These are phyloP conservation scores for Macrotyloma uniflorum DNA, from an alignment of 306 rosid species.

Conservation along the genomic window DNA sequence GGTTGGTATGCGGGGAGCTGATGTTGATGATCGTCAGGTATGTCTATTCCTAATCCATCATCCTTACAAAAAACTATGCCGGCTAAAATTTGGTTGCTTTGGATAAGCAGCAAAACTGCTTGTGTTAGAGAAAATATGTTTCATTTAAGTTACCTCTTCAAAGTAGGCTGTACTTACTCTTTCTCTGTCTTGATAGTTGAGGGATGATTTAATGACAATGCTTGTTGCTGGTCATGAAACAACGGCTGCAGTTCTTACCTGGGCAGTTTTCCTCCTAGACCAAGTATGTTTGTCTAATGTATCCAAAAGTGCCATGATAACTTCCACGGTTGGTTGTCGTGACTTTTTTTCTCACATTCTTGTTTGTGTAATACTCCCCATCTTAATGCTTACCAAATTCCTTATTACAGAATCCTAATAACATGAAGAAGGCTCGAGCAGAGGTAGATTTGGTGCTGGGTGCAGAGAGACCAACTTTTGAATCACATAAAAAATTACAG, in stretches of 20 bases:
- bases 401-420: slow-evolving; percentile 69
- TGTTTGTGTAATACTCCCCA: slow-evolving; percentile 9
- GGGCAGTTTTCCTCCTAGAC: slow-evolving; percentile 92
- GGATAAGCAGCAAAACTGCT: too few relatives aligned
- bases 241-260: slow-evolving; percentile 96
- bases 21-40: too few relatives aligned
- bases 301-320: slow-evolving; percentile 9
- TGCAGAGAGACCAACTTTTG: slow-evolving; percentile 62
- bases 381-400: too few relatives aligned
- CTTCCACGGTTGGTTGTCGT: slow-evolving; percentile 23
- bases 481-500: slow-evolving; percentile 71
- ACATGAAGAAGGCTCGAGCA: slow-evolving; percentile 87
- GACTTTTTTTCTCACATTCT: slow-evolving; percentile 31
- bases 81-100: too few relatives aligned
- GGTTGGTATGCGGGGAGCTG: too few relatives aligned
- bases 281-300: slow-evolving; percentile 65
- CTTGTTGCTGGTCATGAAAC: slow-evolving; percentile 99
- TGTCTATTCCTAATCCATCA: too few relatives aligned
- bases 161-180: too few relatives aligned
- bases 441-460: slow-evolving; percentile 87
- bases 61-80: too few relatives aligned
- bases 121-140: too few relatives aligned
- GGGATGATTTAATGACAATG: slow-evolving; percentile 97
- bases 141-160: too few relatives aligned
- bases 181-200: too few relatives aligned